Conservation (phyloP, 345 rosid species). For the Eutrema japonicum region DNA sequence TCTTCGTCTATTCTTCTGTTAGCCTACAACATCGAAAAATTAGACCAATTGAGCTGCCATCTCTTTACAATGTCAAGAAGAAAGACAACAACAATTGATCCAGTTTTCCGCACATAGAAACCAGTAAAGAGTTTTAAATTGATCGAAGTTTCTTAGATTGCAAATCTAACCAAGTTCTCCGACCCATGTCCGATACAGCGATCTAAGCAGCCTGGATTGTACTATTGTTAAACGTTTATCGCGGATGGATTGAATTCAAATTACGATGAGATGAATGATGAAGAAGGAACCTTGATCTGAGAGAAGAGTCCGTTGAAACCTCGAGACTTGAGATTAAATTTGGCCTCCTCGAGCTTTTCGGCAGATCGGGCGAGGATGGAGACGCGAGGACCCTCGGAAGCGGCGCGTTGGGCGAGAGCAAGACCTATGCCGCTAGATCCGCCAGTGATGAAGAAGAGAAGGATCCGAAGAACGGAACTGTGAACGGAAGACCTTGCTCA, state of each 20-base stretch:
- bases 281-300: too few relatives aligned
- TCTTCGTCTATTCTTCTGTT: slow-evolving; percentile 64
- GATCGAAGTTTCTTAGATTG: background rate
- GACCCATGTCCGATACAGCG: background rate
- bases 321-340: background rate
- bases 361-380: slow-evolving; percentile 74
- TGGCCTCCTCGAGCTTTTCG: slow-evolving; percentile 70
- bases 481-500: slow-evolving; percentile 69
- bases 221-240: background rate
- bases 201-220: background rate
- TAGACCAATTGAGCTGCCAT: too few relatives aligned
- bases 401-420: slow-evolving; percentile 74
- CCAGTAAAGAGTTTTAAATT: background rate
- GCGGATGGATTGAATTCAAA: too few relatives aligned
- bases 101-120: too few relatives aligned
- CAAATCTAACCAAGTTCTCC: slow-evolving; percentile 19
- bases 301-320: too few relatives aligned
- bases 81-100: too few relatives aligned
- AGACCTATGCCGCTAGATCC: slow-evolving; percentile 37
- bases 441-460: too few relatives aligned
- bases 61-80: too few relatives aligned
- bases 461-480: too few relatives aligned
- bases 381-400: slow-evolving; percentile 68
- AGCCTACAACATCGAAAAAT: slow-evolving; percentile 56
- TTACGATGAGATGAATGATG: too few relatives aligned